Conservation (phyloP, 768 basidiomycete genomes). For the Auriculariales sp. region DNA sequence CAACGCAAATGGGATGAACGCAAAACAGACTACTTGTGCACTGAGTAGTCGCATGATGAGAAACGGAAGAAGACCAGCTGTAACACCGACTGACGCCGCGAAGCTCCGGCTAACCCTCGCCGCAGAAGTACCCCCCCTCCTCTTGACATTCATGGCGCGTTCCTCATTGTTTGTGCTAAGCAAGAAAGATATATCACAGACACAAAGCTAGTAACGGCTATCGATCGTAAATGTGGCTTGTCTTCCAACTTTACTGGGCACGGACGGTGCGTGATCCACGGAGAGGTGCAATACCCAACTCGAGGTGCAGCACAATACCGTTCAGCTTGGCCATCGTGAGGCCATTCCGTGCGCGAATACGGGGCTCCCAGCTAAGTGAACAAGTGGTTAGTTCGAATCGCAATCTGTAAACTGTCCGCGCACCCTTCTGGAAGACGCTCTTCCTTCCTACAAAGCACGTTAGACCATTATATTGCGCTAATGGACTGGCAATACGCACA, state of each 20-base stretch:
- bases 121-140: too few species aligned
- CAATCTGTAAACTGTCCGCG: not conserved
- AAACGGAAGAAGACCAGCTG: too few species aligned
- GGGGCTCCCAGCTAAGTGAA: constrained; percentile 47
- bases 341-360: constrained; percentile 35
- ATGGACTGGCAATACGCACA: constrained; percentile 13
- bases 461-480: not conserved
- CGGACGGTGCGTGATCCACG: not conserved
- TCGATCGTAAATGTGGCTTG: too few species aligned
- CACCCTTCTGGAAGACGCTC: constrained; percentile 46
- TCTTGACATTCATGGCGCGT: too few species aligned
- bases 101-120: too few species aligned
- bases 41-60: not conserved
- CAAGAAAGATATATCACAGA: too few species aligned
- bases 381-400: too few species aligned
- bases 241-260: too few species aligned
- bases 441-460: constrained; percentile 22
- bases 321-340: constrained; percentile 48
- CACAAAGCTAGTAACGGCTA: too few species aligned
- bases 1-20: not conserved
- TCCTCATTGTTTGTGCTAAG: too few species aligned
- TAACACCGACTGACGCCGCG: too few species aligned
- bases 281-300: not conserved
- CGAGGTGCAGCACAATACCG: constrained; percentile 3
- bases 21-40: not conserved